Evolutionary conservation across 139 green algal species (phyloP), one percentile per base, ranked within the genome.

Genomic region (Closterium sp.): DNA sequence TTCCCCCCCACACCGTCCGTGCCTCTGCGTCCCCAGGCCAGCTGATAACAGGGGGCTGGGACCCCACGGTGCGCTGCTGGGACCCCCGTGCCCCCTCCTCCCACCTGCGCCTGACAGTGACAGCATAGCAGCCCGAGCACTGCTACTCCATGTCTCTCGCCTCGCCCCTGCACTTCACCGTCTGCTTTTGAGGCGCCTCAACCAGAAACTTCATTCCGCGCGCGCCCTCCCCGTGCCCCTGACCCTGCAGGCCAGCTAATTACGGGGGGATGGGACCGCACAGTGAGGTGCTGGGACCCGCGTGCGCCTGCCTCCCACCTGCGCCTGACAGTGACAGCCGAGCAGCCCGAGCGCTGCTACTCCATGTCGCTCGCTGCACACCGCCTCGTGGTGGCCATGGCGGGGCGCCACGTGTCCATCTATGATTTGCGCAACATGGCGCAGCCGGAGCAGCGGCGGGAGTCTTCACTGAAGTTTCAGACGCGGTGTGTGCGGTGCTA

Each of bases 381-480:
- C 17, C 91, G 95, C 11, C 92, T 99, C 19, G 97, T 99, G 42
- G 96, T 98, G 30, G 97, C 90, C 45, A 98, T 95, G 10, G 96
- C 96, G 10, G 95, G 94, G n/a, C 92, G 97, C 9, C 96, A 98
- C 50, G 95, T 99, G 38, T 91, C 95, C 38, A 95, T 99, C 34
- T 98, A 96, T 92, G 97, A 98, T 92, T 31, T 97, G 9, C 92
- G 96, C 70, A 97, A 93, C 42, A 45, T 91, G n/a, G 4, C 4
- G 89, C 95, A 94, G 89, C 93, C 96, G 9, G 96, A 98, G 92
- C 96, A 97, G 93, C 89, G 94, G 84, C 91, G 96, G 0, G 97
- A 98, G 93, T 96, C 94, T 0, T 96, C 93, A 5, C 96, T 99
- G 24, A 97, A 97, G 92, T 97, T 96, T 92, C 97, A 99, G 95